Percentiles rank a stretch among this genome's conserved stretches.
phyloP scores from a whole-genome alignment of 257 asterid genomes.

The Solanum pinnatisectum region DNA sequence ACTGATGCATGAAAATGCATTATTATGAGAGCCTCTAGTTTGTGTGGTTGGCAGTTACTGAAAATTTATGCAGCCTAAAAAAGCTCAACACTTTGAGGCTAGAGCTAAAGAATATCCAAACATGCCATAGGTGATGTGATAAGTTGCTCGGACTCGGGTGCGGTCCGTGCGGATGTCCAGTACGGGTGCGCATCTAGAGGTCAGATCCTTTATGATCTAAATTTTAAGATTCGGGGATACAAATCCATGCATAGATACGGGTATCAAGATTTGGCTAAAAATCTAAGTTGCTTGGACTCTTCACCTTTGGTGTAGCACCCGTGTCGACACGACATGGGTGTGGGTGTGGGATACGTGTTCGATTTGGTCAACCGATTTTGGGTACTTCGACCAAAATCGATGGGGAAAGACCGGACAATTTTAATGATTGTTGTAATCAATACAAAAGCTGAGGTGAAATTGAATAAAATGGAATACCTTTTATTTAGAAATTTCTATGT shows the following conservation, averaged over 20 bases:
- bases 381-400: neutral
- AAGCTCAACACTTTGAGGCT: neutral
- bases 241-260: neutral
- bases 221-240: neutral
- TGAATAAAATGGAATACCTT: neutral
- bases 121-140: neutral
- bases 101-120: neutral
- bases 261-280: neutral
- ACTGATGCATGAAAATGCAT: conserved; percentile 35
- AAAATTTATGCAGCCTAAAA: neutral
- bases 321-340: neutral
- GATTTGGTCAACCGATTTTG: neutral
- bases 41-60: neutral
- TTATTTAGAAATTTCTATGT: too few relatives aligned
- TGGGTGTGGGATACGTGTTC: neutral
- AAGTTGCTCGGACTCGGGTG: neutral
- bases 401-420: neutral
- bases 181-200: neutral
- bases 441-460: neutral
- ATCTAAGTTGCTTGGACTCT: neutral
- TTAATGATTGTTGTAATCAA: neutral
- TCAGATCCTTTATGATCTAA: neutral
- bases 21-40: neutral
- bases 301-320: neutral
- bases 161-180: neutral